Conservation (phyloP, 129 eudicot species). For the Sambucus nigra region DNA sequence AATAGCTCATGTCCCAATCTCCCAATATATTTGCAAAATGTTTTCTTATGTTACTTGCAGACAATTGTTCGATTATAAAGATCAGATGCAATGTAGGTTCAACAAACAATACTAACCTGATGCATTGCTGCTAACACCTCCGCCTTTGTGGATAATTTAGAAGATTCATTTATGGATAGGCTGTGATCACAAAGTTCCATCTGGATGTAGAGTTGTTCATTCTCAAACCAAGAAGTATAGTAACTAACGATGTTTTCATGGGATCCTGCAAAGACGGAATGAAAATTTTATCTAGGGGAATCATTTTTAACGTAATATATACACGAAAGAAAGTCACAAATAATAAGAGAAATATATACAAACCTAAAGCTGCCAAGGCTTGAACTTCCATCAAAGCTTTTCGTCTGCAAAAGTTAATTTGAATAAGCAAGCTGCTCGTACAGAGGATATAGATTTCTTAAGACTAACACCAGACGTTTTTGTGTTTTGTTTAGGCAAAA, state of each 20-base stretch:
- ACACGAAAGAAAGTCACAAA: not conserved
- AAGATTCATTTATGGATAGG: constrained; percentile 32
- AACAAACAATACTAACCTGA: constrained; percentile 40
- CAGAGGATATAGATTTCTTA: not conserved
- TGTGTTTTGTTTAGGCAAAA: no score
- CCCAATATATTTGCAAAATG: not conserved
- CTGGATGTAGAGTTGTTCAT: constrained; percentile 78
- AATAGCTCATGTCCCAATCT: not conserved
- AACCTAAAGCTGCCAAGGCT: constrained; percentile 90
- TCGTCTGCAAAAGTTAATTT: constrained; percentile 36
- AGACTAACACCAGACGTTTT: no score
- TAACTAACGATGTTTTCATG: constrained; percentile 84
- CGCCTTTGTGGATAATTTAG: constrained; percentile 28
- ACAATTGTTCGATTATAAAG: not conserved
- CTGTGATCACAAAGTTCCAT: constrained; percentile 92
- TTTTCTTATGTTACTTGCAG: not conserved
- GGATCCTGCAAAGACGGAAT: constrained; percentile 36
- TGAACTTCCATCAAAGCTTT: constrained; percentile 99
- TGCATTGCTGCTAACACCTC: constrained; percentile 59
- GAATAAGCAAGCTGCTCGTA: constrained; percentile 1
- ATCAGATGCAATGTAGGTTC: not conserved
- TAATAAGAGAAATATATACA: constrained; percentile 5
- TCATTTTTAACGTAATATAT: not conserved
- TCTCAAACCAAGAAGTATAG: constrained; percentile 85
- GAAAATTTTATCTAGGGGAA: not conserved